A percentile compares a stretch with the other conserved stretches of the same genome.
These are phyloP conservation scores for Aegilops sharonensis DNA, from an alignment of 176 grass and related monocot species.

Conservation along the genomic window DNA sequence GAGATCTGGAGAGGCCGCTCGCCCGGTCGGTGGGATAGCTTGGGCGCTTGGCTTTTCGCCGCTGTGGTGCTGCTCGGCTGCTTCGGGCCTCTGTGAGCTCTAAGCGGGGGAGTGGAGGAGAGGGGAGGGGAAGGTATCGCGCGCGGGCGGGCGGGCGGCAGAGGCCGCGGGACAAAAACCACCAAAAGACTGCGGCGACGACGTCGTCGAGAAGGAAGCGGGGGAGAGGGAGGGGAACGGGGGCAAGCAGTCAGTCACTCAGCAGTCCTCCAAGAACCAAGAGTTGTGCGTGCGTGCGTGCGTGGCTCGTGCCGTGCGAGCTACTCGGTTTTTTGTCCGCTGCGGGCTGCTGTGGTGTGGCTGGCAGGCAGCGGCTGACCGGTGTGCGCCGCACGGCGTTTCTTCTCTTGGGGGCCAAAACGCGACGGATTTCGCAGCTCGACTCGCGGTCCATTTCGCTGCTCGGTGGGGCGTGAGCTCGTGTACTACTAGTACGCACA, in stretches of 20 bases:
- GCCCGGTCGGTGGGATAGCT: background rate
- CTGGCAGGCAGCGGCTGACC: background rate
- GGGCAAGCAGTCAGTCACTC: too few species aligned
- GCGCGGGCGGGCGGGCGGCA: background rate
- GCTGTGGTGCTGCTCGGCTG: background rate
- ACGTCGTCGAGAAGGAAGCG: constrained; percentile 32
- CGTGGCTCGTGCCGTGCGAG: background rate
- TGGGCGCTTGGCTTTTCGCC: background rate
- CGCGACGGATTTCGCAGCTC: background rate
- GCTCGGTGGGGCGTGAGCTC: too few species aligned
- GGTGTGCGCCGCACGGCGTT: background rate
- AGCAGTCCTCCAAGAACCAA: background rate
- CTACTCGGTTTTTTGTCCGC: background rate
- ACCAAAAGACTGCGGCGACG: constrained; percentile 18
- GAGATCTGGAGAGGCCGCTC: constrained; percentile 33
- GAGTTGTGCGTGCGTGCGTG: background rate
- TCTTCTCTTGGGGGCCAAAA: too few species aligned
- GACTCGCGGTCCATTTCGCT: background rate
- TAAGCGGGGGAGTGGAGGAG: background rate
- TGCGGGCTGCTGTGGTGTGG: background rate
- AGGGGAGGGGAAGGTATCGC: constrained; percentile 9
- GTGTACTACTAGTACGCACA: too few species aligned
- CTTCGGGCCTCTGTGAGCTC: background rate
- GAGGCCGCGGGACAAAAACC: background rate
- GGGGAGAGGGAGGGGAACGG: background rate